Percentiles rank a stretch among this genome's conserved stretches.
These are phyloP conservation scores for Aspergillus ruber DNA, from an alignment of 2,329 filamentous ascomycete genomes.

Conservation along the genomic window DNA sequence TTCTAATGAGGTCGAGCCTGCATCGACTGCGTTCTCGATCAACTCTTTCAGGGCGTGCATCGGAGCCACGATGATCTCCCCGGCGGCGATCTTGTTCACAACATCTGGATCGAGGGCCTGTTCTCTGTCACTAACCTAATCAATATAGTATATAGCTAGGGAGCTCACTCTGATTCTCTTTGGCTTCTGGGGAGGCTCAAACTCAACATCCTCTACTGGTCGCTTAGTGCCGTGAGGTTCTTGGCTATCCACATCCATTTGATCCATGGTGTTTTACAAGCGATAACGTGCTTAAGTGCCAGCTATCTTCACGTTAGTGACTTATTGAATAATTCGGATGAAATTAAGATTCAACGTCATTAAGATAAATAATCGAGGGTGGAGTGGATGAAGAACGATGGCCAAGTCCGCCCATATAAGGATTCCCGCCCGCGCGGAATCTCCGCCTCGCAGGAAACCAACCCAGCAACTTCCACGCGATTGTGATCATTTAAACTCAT, in stretches of 20 bases:
- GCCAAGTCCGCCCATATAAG: background rate
- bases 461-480: too few species aligned
- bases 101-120: conserved; percentile 86
- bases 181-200: conserved; percentile 33
- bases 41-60: conserved; percentile 94
- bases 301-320: too few species aligned
- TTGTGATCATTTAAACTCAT: too few species aligned
- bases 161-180: conserved; percentile 41
- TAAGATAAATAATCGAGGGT: conserved; percentile 16
- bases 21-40: conserved; percentile 95
- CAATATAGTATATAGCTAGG: background rate
- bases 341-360: too few species aligned
- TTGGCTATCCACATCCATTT: conserved; percentile 39
- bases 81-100: conserved; percentile 96
- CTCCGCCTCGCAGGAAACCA: background rate
- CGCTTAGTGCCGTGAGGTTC: conserved; percentile 43
- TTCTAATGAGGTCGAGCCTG: conserved; percentile 86
- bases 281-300: too few species aligned
- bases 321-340: too few species aligned
- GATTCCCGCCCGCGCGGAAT: background rate
- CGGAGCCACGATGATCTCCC: conserved; percentile 95
- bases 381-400: conserved; percentile 16
- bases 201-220: conserved; percentile 38
- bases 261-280: conserved; percentile 18
- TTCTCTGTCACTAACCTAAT: conserved; percentile 8